Conservation (phyloP, 2,329 filamentous ascomycete species). For the Celoporthe dispersa region DNA sequence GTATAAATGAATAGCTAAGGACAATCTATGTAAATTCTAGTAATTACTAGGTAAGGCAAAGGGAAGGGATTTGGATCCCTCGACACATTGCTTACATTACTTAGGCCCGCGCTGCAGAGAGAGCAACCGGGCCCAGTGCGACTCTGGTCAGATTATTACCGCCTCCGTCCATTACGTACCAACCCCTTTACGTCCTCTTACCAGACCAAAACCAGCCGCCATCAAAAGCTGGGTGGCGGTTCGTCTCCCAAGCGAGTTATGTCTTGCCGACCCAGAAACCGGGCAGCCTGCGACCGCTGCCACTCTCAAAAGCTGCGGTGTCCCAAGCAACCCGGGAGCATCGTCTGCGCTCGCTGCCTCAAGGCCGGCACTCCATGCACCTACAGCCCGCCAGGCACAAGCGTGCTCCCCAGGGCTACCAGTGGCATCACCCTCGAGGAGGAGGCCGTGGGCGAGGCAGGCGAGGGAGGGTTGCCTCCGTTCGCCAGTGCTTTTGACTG, state of each 20-base stretch:
- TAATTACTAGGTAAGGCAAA: not conserved
- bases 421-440: constrained; percentile 16
- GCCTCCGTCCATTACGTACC: not conserved
- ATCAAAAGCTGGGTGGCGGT: not conserved
- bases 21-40: not conserved
- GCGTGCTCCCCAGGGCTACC: constrained; percentile 30
- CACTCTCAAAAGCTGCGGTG: constrained; percentile 54
- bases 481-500: constrained; percentile 11
- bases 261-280: not conserved
- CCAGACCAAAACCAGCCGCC: not conserved
- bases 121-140: too few relatives aligned
- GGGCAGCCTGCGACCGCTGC: constrained; percentile 6
- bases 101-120: not conserved
- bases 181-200: not conserved
- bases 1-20: not conserved
- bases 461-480: not conserved
- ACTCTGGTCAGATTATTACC: not conserved
- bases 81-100: not conserved
- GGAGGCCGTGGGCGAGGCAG: not conserved
- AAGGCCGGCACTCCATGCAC: constrained; percentile 47
- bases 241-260: not conserved
- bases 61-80: not conserved
- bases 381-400: constrained; percentile 45
- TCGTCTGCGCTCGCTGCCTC: constrained; percentile 46
- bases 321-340: constrained; percentile 43